A percentile compares a stretch with the other conserved stretches of the same genome.
Conservation (phyloP, 2,329 filamentous ascomycete genomes). For the Aspergillus amoenus region DNA sequence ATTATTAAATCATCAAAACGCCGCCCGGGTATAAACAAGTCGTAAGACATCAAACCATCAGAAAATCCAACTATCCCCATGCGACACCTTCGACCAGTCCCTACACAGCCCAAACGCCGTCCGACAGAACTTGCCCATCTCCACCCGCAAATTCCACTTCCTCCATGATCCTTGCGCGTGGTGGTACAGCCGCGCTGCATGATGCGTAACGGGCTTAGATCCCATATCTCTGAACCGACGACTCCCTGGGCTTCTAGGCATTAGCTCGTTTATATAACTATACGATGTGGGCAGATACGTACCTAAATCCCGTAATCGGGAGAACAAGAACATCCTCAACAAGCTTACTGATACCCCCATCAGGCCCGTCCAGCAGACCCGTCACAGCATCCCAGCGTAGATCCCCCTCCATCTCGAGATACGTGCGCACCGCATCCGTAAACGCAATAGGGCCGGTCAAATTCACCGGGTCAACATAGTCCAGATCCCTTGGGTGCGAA, state of each 20-base stretch:
- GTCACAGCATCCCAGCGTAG: slow-evolving; percentile 34
- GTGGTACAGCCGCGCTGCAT: slow-evolving; percentile 29
- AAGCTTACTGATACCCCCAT: slow-evolving; percentile 29
- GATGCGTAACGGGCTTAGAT: slow-evolving; percentile 29
- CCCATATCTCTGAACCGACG: slow-evolving; percentile 33
- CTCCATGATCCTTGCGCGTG: slow-evolving; percentile 33
- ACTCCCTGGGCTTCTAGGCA: slow-evolving; percentile 24
- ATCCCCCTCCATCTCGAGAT: slow-evolving; percentile 22
- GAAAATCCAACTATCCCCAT: not conserved
- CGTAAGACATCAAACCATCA: not conserved
- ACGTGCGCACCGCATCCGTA: slow-evolving; percentile 25
- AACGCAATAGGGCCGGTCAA: slow-evolving; percentile 34
- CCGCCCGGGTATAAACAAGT: not conserved
- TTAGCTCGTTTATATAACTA: not conserved
- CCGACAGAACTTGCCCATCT: slow-evolving; percentile 34
- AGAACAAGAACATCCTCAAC: slow-evolving; percentile 34
- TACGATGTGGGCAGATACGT: not conserved
- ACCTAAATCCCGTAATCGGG: slow-evolving; percentile 37
- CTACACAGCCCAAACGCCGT: slow-evolving; percentile 31
- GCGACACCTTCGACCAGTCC: slow-evolving; percentile 27
- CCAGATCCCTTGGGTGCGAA: slow-evolving; percentile 19
- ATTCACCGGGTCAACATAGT: slow-evolving; percentile 26
- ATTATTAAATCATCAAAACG: too few relatives aligned
- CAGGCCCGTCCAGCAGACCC: slow-evolving; percentile 27
- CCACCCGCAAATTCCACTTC: slow-evolving; percentile 25